Conservation (phyloP, 441 rosid species). For the Syzygium syzygioides region DNA sequence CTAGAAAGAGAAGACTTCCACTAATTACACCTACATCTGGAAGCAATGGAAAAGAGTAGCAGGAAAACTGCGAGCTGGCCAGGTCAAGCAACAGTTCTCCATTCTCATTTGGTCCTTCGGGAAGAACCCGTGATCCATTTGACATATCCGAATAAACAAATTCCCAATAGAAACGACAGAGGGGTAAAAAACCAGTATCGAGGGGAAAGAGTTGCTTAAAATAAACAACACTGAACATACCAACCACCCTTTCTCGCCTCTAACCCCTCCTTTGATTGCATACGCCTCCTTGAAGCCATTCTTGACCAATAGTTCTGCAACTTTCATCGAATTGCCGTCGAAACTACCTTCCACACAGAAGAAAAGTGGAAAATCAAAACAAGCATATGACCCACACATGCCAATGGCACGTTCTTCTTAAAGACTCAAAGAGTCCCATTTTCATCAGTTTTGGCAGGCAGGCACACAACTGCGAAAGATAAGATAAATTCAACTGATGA, state of each 20-base stretch:
- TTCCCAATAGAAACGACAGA: neutral
- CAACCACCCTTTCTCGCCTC: conserved; percentile 74
- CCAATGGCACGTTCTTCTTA: neutral
- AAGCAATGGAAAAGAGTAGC: neutral
- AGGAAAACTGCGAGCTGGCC: neutral
- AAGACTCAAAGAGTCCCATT: neutral
- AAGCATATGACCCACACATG: neutral
- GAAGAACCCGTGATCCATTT: neutral
- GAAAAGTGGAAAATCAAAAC: neutral
- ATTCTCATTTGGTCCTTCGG: neutral
- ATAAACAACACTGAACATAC: conserved; percentile 22
- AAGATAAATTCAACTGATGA: neutral
- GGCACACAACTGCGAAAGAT: neutral
- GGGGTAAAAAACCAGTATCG: neutral
- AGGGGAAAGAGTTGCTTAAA: neutral
- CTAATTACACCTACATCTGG: neutral
- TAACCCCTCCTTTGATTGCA: conserved; percentile 70
- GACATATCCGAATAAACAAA: neutral
- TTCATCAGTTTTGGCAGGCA: neutral
- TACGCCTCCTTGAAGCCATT: conserved; percentile 81
- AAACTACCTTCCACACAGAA: conserved; percentile 53
- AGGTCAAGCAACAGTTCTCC: neutral
- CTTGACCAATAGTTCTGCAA: conserved; percentile 45
- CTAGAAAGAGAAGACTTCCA: neutral
- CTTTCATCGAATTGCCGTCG: conserved; percentile 56